Conservation (phyloP, 441 rosid species). For the Pelargonium exstipulatum region DNA sequence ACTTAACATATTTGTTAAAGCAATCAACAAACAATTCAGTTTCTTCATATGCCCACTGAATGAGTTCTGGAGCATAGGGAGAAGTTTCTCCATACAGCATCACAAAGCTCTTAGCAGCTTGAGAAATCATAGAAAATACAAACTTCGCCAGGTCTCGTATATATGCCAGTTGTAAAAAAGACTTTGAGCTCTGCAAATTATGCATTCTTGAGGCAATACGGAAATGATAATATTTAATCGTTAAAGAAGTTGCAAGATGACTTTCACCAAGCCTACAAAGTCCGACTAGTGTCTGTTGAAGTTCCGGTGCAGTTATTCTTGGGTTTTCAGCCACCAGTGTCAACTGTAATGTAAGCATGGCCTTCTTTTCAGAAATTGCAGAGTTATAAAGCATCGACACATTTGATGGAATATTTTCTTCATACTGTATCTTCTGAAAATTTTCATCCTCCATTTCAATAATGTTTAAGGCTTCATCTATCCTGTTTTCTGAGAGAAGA, state of each 20-base stretch:
- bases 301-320: slow-evolving; percentile 48
- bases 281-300: slow-evolving; percentile 44
- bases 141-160: slow-evolving; percentile 45
- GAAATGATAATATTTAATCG: slow-evolving; percentile 46
- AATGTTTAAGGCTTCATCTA: slow-evolving; percentile 42
- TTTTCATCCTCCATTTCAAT: slow-evolving; percentile 40
- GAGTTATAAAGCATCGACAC: slow-evolving; percentile 28
- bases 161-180: slow-evolving; percentile 29
- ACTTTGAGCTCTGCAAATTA: slow-evolving; percentile 32
- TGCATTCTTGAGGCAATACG: slow-evolving; percentile 37
- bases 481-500: slow-evolving; percentile 44
- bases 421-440: slow-evolving; percentile 29
- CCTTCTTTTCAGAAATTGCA: slow-evolving; percentile 39
- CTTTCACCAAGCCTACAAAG: slow-evolving; percentile 45
- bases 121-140: slow-evolving; percentile 54
- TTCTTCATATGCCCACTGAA: slow-evolving; percentile 48
- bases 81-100: slow-evolving; percentile 46
- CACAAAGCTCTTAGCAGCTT: slow-evolving; percentile 50
- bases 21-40: slow-evolving; percentile 34
- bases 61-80: slow-evolving; percentile 38
- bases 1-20: slow-evolving; percentile 37
- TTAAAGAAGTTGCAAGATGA: slow-evolving; percentile 40
- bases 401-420: slow-evolving; percentile 20
- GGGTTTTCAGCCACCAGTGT: slow-evolving; percentile 42
- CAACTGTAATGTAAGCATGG: slow-evolving; percentile 33